A percentile compares a stretch with the other conserved stretches of the same genome.
Evolutionary conservation across 1,139 yeast genomes (phyloP).

Genomic region (Pichia sp.): DNA sequence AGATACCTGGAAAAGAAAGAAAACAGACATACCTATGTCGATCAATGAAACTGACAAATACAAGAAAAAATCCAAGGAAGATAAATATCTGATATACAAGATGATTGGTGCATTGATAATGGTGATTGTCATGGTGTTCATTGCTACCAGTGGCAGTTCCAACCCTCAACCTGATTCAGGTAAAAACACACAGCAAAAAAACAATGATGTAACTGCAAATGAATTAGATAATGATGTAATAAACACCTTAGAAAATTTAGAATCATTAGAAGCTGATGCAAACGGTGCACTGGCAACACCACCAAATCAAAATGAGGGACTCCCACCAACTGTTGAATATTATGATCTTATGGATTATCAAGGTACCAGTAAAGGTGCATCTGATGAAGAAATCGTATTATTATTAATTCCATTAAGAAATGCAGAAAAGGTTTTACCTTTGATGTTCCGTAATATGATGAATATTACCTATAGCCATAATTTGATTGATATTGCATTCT

Average conservation of each 20-base stretch:
- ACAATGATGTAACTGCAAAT: not conserved
- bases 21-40: conserved; percentile 13
- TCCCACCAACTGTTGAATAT: conserved; percentile 42
- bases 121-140: not conserved
- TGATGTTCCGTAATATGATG: conserved; percentile 84
- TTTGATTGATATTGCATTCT: conserved; percentile 77
- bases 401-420: conserved; percentile 78
- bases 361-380: conserved; percentile 54
- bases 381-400: conserved; percentile 66
- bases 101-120: not conserved
- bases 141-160: not conserved
- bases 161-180: too few relatives aligned
- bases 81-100: conserved; percentile 3
- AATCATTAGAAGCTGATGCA: conserved; percentile 6
- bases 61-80: conserved; percentile 1
- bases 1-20: conserved; percentile 16
- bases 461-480: conserved; percentile 83
- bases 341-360: conserved; percentile 60
- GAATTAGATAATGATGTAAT: not conserved
- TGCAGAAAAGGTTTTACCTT: conserved; percentile 76
- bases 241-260: not conserved
- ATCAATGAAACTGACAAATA: not conserved
- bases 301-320: conserved; percentile 14
- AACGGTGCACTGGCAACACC: conserved; percentile 15
- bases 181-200: not conserved